Percentiles rank a stretch among this genome's conserved stretches.
Evolutionary conservation across 73 alveolate species (phyloP).

Genomic region (Paramecium octaurelia): DNA sequence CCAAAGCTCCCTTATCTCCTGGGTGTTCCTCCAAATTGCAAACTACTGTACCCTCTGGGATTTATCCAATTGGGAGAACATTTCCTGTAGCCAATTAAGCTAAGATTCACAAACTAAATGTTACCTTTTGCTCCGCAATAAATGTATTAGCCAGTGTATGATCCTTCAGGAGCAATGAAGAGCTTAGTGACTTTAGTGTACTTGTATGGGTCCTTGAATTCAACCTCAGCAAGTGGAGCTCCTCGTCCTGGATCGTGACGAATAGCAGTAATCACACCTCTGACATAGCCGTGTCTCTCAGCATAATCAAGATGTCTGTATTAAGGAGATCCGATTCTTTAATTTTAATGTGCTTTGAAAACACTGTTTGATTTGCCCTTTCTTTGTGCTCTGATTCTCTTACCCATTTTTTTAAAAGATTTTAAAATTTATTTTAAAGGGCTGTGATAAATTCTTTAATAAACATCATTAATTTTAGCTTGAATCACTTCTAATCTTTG

Average conservation of each 20-base stretch:
- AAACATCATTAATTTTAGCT: neutral
- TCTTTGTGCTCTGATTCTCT: conserved; percentile 59
- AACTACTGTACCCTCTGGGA: conserved; percentile 96
- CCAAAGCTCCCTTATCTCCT: conserved; percentile 94
- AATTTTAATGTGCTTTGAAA: conserved; percentile 58
- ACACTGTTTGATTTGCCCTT: conserved; percentile 67
- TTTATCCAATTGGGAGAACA: conserved; percentile 84
- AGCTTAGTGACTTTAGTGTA: conserved; percentile 86
- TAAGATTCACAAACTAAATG: neutral
- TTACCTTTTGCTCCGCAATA: conserved; percentile 88
- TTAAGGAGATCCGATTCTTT: conserved; percentile 61
- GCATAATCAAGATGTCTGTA: conserved; percentile 66
- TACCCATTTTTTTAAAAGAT: conserved; percentile 23
- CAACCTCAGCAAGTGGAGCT: conserved; percentile 96
- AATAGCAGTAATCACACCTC: conserved; percentile 78
- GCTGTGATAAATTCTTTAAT: neutral
- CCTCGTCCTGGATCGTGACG: conserved; percentile 97
- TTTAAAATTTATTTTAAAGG: neutral
- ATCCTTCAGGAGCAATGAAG: conserved; percentile 95
- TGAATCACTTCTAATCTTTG: neutral
- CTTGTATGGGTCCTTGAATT: conserved; percentile 94
- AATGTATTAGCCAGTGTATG: conserved; percentile 94
- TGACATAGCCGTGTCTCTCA: conserved; percentile 65
- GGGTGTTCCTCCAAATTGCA: conserved; percentile 89
- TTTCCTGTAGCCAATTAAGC: conserved; percentile 93